Evolutionary conservation across 192 early-diverging fungal genomes (phyloP), one percentile per base, ranked within the genome.

Genomic region (Podila clonocystis): DNA sequence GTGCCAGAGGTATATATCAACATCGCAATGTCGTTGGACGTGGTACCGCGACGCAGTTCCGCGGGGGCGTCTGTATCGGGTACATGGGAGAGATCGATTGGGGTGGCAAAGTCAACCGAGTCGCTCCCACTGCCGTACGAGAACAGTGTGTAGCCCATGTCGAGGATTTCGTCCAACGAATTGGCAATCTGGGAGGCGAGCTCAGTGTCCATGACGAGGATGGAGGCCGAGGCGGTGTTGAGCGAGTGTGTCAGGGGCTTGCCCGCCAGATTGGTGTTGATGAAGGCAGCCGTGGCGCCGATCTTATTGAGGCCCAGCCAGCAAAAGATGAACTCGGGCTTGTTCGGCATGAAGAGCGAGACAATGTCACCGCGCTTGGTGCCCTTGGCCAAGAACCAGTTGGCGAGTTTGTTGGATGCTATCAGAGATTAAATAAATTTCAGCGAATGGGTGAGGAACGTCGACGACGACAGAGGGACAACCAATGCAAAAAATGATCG

Each of bases 271-370:
- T 91, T 88, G 30, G 82, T 88, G 83, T 93, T 93, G 75, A 93
- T 86, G n/a, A 92, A 82, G 17, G 91, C 88, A 28, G 84, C 82
- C 2, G 78, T 74, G 9, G 82, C 86, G 20, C 91, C 92, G 52
- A 93, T 85, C 71, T 91, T 92, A 30, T 69, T 74, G 29, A 90
- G 63, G 7, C 84, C 92, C 26, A 93, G 75, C 70, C 84, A 85
- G 9, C 69, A 58, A 49, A 88, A 77, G 65, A 91, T 70, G 64
- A 92, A 91, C 41, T 87, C 86, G 19, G 89, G 87, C 29, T 82
- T 83, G 72, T 93, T 92, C 28, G 83, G 84, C 83, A 93, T 77
- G 57, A 84, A 85, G 17, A 92, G 77, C 17, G 87, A 82, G 55
- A 91, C 85, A 72, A 85, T 70, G 50, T 88, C 84, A 49, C 69